Evolutionary conservation across 495 filamentous ascomycete genomes (phyloP).

Genomic region (Xylona heveae): DNA sequence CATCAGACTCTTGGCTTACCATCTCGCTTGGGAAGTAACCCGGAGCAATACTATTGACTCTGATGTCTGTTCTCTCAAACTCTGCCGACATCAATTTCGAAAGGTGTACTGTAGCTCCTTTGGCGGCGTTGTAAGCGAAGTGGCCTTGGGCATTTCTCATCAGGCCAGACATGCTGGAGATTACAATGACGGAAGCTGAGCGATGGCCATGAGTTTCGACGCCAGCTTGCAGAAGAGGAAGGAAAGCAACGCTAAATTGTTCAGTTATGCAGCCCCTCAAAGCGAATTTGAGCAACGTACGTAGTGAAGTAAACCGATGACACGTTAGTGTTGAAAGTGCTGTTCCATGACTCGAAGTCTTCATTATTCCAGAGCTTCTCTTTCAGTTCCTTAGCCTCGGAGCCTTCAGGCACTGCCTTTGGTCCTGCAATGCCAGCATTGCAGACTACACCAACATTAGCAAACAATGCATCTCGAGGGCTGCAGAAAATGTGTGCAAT

Average conservation of each 20-base stretch:
- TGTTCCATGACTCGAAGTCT: constrained; percentile 16
- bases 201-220: constrained; percentile 15
- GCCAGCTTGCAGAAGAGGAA: constrained; percentile 20
- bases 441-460: constrained; percentile 8
- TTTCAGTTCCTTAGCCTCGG: constrained; percentile 14
- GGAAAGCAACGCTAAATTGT: constrained; percentile 13
- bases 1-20: no score
- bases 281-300: not conserved
- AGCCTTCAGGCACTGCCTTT: constrained; percentile 15
- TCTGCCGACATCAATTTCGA: constrained; percentile 21
- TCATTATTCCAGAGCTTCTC: constrained; percentile 20
- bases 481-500: not conserved
- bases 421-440: constrained; percentile 17
- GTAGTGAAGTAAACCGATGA: constrained; percentile 22
- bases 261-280: not conserved
- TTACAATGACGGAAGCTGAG: constrained; percentile 21
- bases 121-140: constrained; percentile 22
- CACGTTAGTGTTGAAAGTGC: constrained; percentile 19
- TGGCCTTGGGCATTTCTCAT: constrained; percentile 21
- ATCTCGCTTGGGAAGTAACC: constrained; percentile 40
- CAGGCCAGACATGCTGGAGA: constrained; percentile 19
- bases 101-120: constrained; percentile 14
- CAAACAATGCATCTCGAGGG: not conserved
- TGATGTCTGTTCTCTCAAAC: constrained; percentile 20
- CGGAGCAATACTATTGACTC: constrained; percentile 27